Evolutionary conservation across 2,329 filamentous ascomycete species (phyloP).

Genomic region (Venturia oleaginea): DNA sequence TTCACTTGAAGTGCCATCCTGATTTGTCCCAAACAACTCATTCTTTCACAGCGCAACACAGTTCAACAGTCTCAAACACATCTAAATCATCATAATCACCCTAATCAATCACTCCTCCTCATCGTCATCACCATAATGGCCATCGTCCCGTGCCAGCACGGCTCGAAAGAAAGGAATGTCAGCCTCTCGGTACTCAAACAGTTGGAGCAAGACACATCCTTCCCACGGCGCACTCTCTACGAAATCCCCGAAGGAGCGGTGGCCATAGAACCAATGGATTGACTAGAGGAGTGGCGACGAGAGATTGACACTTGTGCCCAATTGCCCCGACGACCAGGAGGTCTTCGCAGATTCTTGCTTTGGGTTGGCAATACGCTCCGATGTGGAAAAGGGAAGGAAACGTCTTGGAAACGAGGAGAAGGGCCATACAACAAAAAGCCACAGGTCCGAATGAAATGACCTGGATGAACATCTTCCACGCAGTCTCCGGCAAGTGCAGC

Average conservation of each 20-base stretch:
- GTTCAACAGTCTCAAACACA: neutral
- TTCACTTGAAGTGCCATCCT: neutral
- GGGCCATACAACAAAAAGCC: neutral
- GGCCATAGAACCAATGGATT: neutral
- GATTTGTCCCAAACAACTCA: neutral
- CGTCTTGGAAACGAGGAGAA: neutral
- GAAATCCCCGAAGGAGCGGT: neutral
- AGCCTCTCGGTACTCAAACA: neutral
- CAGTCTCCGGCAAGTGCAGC: neutral
- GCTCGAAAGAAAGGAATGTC: neutral
- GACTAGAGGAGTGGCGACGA: neutral
- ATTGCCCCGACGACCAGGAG: neutral
- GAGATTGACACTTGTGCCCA: neutral
- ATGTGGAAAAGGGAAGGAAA: neutral
- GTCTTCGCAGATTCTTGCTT: neutral
- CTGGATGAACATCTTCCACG: neutral
- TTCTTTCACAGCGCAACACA: neutral
- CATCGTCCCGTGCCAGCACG: neutral
- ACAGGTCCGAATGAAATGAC: neutral
- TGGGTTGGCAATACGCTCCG: neutral
- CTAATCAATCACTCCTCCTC: neutral
- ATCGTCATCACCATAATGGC: neutral
- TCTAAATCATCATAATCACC: neutral
- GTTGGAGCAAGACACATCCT: neutral
- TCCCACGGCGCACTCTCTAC: neutral